Conservation (phyloP, 208 protist genomes). For the Spongospora subterranea region DNA sequence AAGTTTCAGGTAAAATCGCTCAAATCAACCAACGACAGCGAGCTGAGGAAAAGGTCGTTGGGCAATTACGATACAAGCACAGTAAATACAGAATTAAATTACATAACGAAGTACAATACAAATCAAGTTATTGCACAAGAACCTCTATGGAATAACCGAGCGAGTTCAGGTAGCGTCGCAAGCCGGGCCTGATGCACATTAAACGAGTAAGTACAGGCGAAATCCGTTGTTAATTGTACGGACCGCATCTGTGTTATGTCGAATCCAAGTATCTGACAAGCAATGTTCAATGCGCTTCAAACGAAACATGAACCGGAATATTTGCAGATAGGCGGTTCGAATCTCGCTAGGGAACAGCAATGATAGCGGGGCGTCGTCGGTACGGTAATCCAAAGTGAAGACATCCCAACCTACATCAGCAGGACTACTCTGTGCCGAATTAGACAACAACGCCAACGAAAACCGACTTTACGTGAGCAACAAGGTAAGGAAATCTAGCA, state of each 20-base stretch:
- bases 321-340: background rate
- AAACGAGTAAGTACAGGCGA: background rate
- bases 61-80: too few species aligned
- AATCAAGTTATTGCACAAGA: background rate
- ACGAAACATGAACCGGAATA: slow-evolving; percentile 15
- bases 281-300: slow-evolving; percentile 22
- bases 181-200: background rate
- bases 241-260: background rate
- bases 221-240: background rate
- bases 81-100: too few species aligned
- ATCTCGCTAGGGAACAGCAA: background rate
- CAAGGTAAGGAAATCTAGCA: too few species aligned
- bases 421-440: background rate
- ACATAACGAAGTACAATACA: background rate
- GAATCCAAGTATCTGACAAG: background rate
- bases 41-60: too few species aligned
- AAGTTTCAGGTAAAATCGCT: too few species aligned
- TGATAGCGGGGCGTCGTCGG: background rate
- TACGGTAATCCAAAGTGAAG: slow-evolving; percentile 32
- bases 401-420: slow-evolving; percentile 34
- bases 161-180: background rate
- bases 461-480: background rate
- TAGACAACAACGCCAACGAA: background rate
- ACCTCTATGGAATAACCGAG: background rate
- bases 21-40: too few species aligned